Conservation (phyloP, 129 eudicot species). For the Gnaphalium uliginosum region DNA sequence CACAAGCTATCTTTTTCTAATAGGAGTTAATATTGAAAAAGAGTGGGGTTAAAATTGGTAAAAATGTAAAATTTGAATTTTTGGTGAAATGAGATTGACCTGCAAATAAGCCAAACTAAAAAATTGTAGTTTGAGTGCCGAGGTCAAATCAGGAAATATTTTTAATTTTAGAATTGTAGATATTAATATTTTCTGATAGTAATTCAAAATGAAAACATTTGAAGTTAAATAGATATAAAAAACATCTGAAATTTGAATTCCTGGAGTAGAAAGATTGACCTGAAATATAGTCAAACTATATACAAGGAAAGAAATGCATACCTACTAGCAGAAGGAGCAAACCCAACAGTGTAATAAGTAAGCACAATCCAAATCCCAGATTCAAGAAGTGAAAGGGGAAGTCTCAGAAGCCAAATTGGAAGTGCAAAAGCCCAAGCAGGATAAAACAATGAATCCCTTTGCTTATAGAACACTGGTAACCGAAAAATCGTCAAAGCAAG, state of each 20-base stretch:
- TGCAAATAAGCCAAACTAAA: constrained; percentile 18
- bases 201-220: not conserved
- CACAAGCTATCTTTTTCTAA: not conserved
- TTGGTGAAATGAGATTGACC: not conserved
- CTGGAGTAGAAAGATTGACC: constrained; percentile 4
- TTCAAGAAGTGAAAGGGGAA: constrained; percentile 82
- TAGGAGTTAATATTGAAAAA: not conserved
- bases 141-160: not conserved
- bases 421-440: constrained; percentile 96
- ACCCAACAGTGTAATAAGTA: constrained; percentile 85
- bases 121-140: not conserved
- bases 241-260: not conserved
- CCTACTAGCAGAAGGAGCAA: constrained; percentile 83
- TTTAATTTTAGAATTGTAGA: not conserved
- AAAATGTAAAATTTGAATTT: not conserved
- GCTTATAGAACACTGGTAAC: constrained; percentile 84
- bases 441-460: constrained; percentile 71
- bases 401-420: constrained; percentile 76
- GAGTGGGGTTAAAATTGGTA: too few species aligned
- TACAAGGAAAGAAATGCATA: constrained; percentile 26
- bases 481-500: constrained; percentile 70
- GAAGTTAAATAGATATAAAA: not conserved
- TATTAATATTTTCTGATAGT: not conserved
- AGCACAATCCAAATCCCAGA: constrained; percentile 78
- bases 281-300: constrained; percentile 19